Evolutionary conservation across 2,329 filamentous ascomycete genomes (phyloP).

Genomic region (Teratosphaeria gauchensis): DNA sequence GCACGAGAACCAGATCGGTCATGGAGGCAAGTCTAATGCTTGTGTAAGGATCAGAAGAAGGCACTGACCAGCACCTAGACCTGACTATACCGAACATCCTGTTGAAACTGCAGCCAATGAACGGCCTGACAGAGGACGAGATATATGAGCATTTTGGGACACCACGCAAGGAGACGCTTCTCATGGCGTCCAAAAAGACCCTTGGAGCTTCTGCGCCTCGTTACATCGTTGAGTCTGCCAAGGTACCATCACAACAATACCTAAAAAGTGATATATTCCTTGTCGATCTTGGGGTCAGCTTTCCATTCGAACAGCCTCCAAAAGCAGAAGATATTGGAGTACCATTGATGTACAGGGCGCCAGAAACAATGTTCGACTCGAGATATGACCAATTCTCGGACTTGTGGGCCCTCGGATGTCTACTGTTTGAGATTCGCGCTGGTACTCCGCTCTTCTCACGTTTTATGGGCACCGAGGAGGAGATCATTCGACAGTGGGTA

Average conservation of each 20-base stretch:
- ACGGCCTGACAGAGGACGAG: slow-evolving; percentile 4
- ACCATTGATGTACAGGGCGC: slow-evolving; percentile 6
- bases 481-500: slow-evolving; percentile 6
- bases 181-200: not conserved
- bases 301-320: not conserved
- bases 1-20: slow-evolving; percentile 1
- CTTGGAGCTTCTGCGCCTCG: slow-evolving; percentile 1
- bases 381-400: slow-evolving; percentile 2
- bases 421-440: slow-evolving; percentile 5
- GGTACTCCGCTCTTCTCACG: slow-evolving; percentile 5
- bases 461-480: slow-evolving; percentile 4
- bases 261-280: not conserved
- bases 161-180: not conserved
- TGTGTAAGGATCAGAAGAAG: not conserved
- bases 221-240: slow-evolving; percentile 3
- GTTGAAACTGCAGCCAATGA: slow-evolving; percentile 2
- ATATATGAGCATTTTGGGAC: slow-evolving; percentile 3
- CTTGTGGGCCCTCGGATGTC: slow-evolving; percentile 7
- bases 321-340: slow-evolving; percentile 5
- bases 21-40: slow-evolving; percentile 3
- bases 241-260: slow-evolving; percentile 1
- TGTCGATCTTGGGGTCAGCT: slow-evolving; percentile 3
- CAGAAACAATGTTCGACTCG: slow-evolving; percentile 8
- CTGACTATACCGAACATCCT: slow-evolving; percentile 2
- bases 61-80: not conserved